A percentile compares a stretch with the other conserved stretches of the same genome.
These are phyloP conservation scores for Herpetospermum pedunculosum DNA, from an alignment of 306 rosid species.

Conservation along the genomic window DNA sequence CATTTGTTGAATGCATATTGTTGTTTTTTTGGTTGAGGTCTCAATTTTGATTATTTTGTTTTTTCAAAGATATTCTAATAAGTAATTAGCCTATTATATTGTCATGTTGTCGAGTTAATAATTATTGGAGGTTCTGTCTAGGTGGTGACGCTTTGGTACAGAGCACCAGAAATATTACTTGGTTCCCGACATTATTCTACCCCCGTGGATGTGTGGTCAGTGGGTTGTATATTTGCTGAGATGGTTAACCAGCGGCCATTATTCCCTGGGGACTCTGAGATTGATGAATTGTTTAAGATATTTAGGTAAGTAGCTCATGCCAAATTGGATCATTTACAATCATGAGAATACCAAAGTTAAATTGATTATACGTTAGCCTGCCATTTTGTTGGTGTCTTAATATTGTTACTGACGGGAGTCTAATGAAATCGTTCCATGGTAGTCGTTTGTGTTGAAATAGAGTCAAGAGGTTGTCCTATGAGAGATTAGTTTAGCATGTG, in stretches of 20 bases:
- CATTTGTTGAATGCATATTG: neutral
- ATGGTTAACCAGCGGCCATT: slow-evolving; percentile 84
- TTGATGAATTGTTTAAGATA: slow-evolving; percentile 91
- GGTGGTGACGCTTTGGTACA: slow-evolving; percentile 98
- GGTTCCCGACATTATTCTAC: slow-evolving; percentile 98
- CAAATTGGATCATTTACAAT: no score
- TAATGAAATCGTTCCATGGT: neutral
- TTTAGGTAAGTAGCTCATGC: slow-evolving; percentile 70
- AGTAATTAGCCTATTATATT: neutral
- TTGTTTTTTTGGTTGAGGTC: neutral
- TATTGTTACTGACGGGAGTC: neutral
- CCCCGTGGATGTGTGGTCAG: slow-evolving; percentile 98
- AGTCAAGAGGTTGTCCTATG: no score
- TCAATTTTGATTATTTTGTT: neutral
- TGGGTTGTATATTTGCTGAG: slow-evolving; percentile 99
- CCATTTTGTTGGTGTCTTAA: neutral
- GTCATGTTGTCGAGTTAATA: slow-evolving; percentile 5
- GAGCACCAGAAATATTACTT: slow-evolving; percentile 98
- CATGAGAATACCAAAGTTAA: neutral
- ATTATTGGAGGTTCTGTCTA: slow-evolving; percentile 19
- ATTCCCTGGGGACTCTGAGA: slow-evolving; percentile 99
- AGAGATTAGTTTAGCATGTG: neutral
- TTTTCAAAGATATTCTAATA: neutral
- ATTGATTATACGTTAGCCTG: neutral
- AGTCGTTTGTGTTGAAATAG: no score